Percentiles rank a stretch among this genome's conserved stretches.
Conservation (phyloP, 495 filamentous ascomycete genomes). For the Aspergillus coremiiformis region DNA sequence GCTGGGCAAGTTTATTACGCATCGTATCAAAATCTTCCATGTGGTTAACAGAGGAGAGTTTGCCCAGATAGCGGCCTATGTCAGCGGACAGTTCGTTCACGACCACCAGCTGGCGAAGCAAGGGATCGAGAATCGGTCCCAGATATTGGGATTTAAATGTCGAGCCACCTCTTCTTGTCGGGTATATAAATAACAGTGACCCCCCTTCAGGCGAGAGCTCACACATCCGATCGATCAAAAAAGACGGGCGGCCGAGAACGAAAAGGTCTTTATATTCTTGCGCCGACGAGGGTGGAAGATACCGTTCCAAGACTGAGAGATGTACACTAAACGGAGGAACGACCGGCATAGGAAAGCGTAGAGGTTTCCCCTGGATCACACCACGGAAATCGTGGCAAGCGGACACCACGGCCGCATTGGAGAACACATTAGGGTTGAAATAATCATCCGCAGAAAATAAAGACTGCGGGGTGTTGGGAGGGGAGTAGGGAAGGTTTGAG, state of each 20-base stretch:
- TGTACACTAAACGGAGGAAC: conserved; percentile 59
- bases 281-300: conserved; percentile 56
- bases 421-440: conserved; percentile 50
- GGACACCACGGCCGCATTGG: conserved; percentile 49
- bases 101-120: conserved; percentile 58
- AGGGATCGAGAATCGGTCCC: conserved; percentile 58
- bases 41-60: conserved; percentile 48
- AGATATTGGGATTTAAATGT: conserved; percentile 61
- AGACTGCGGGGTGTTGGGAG: conserved; percentile 49
- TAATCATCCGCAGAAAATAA: conserved; percentile 42
- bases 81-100: conserved; percentile 56
- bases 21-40: conserved; percentile 55
- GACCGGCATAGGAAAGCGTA: conserved; percentile 50
- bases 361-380: conserved; percentile 30
- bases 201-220: conserved; percentile 57
- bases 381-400: conserved; percentile 50
- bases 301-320: conserved; percentile 61
- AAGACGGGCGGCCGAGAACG: conserved; percentile 44
- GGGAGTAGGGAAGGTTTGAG: conserved; percentile 54
- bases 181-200: conserved; percentile 61
- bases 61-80: conserved; percentile 49
- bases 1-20: conserved; percentile 39
- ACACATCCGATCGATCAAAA: conserved; percentile 58
- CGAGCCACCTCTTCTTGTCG: conserved; percentile 53
- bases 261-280: conserved; percentile 59